Percentiles rank a stretch among this genome's conserved stretches.
phyloP scores from a whole-genome alignment of 352 stramenopile species.

The Pythium myriotylum region DNA sequence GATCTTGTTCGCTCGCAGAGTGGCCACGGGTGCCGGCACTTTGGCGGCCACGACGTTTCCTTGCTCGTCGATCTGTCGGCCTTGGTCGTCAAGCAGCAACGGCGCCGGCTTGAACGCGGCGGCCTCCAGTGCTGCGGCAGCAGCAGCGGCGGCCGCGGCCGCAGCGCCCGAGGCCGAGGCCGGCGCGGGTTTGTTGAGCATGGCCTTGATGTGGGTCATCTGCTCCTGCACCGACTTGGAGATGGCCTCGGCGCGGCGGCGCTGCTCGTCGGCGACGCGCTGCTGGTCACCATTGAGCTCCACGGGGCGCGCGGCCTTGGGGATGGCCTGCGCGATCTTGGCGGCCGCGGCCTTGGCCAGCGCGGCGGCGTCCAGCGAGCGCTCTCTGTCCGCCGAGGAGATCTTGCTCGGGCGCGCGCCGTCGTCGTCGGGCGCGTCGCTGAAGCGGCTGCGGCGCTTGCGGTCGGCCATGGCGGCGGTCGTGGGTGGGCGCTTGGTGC shows the following conservation, averaged over 20 bases:
- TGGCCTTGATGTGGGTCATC: slow-evolving; percentile 74
- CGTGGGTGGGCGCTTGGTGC: too few species aligned
- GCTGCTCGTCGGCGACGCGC: slow-evolving; percentile 73
- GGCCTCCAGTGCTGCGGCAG: not conserved
- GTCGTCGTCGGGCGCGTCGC: slow-evolving; percentile 44
- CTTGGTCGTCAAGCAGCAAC: slow-evolving; percentile 76
- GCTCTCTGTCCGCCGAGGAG: slow-evolving; percentile 17
- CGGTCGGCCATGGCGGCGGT: slow-evolving; percentile 35
- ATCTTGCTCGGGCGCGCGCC: slow-evolving; percentile 22
- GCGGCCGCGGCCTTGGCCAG: slow-evolving; percentile 65
- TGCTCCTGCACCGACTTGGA: slow-evolving; percentile 85
- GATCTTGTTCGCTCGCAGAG: slow-evolving; percentile 58
- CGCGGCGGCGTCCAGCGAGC: slow-evolving; percentile 49
- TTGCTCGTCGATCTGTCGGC: slow-evolving; percentile 71
- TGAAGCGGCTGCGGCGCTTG: slow-evolving; percentile 88
- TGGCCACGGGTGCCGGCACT: slow-evolving; percentile 42
- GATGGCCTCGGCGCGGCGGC: slow-evolving; percentile 70
- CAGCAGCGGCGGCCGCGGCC: not conserved
- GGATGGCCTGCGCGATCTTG: slow-evolving; percentile 73
- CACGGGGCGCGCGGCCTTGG: too few species aligned
- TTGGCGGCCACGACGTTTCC: slow-evolving; percentile 69
- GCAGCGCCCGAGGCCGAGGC: not conserved
- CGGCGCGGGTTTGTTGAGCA: slow-evolving; percentile 51
- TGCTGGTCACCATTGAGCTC: too few species aligned
- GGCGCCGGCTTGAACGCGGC: slow-evolving; percentile 70